A percentile compares a stretch with the other conserved stretches of the same genome.
Conservation (phyloP, 2,329 filamentous ascomycete species). For the Neoarthrinium moseri region DNA sequence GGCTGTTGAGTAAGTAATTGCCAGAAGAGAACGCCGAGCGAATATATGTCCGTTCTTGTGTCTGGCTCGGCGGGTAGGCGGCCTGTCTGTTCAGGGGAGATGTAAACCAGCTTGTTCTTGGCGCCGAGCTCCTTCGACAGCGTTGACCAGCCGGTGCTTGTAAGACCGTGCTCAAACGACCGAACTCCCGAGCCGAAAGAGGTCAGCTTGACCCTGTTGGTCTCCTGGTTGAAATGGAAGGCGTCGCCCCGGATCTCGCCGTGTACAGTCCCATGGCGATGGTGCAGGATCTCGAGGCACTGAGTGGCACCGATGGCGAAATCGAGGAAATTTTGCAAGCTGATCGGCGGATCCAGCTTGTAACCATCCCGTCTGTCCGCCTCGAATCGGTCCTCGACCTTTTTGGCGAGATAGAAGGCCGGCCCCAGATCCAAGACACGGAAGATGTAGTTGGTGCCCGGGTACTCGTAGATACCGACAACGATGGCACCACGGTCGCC, state of each 20-base stretch:
- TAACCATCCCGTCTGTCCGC: constrained; percentile 43
- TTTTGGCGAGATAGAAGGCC: constrained; percentile 61
- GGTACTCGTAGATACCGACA: constrained; percentile 78
- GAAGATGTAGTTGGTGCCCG: constrained; percentile 70
- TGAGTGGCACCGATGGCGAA: constrained; percentile 88
- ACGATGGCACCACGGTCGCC: constrained; percentile 71
- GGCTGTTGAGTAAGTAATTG: constrained; percentile 76
- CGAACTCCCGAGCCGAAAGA: constrained; percentile 85
- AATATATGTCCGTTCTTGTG: constrained; percentile 90
- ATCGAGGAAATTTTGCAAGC: constrained; percentile 76
- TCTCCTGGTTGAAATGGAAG: constrained; percentile 78
- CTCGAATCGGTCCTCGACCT: constrained; percentile 50
- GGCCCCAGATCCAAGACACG: constrained; percentile 77
- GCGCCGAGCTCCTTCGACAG: constrained; percentile 82
- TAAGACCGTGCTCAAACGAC: constrained; percentile 87
- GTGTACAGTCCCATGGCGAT: constrained; percentile 81
- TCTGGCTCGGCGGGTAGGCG: constrained; percentile 91
- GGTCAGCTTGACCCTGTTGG: constrained; percentile 71
- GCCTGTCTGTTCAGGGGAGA: constrained; percentile 92
- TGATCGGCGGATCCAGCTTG: constrained; percentile 58
- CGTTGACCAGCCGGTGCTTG: constrained; percentile 80
- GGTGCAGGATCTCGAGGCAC: constrained; percentile 87
- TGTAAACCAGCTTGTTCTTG: constrained; percentile 86
- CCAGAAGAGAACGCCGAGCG: constrained; percentile 86
- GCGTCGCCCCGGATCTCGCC: constrained; percentile 89